A percentile compares a stretch with the other conserved stretches of the same genome.
Evolutionary conservation across 352 stramenopile genomes (phyloP).

Genomic region (Pythium insidiosum): DNA sequence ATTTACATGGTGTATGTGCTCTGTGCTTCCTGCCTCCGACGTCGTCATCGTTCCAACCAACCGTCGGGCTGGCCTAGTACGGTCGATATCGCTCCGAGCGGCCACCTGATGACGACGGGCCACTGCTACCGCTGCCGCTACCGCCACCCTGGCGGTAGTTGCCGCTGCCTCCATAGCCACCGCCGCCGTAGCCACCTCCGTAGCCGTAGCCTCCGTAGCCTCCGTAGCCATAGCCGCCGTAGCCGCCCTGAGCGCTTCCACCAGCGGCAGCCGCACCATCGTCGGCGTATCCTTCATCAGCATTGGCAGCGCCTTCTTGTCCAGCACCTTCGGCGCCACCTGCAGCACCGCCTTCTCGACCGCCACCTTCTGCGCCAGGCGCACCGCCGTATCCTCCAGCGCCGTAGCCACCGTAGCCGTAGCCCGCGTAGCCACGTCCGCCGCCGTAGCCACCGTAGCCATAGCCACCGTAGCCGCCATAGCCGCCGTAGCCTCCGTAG

Average conservation of each 20-base stretch:
- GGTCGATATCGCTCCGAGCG: conserved; percentile 79
- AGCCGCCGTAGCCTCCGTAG: too few relatives aligned
- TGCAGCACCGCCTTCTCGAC: conserved; percentile 7
- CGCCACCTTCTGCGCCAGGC: conserved; percentile 10
- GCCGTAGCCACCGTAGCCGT: conserved; percentile 32
- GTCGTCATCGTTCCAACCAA: not conserved
- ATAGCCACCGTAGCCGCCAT: conserved; percentile 11
- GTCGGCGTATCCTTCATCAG: conserved; percentile 28
- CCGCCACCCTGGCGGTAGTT: conserved; percentile 55
- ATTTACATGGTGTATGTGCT: too few relatives aligned
- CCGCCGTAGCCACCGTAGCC: conserved; percentile 22
- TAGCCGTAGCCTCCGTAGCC: conserved; percentile 18
- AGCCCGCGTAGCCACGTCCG: conserved; percentile 20
- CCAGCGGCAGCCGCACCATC: too few relatives aligned
- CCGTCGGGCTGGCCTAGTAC: conserved; percentile 35
- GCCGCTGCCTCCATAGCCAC: conserved; percentile 23
- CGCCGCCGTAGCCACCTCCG: conserved; percentile 29
- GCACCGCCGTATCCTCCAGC: conserved; percentile 23
- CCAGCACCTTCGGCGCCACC: too few relatives aligned
- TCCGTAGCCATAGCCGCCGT: too few relatives aligned
- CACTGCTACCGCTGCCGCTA: conserved; percentile 17
- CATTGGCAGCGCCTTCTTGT: conserved; percentile 17
- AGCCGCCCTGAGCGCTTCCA: too few relatives aligned
- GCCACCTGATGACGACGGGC: conserved; percentile 43
- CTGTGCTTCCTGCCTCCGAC: too few relatives aligned